Conservation (phyloP, 2,329 filamentous ascomycete genomes). For the Trichoderma koningii region DNA sequence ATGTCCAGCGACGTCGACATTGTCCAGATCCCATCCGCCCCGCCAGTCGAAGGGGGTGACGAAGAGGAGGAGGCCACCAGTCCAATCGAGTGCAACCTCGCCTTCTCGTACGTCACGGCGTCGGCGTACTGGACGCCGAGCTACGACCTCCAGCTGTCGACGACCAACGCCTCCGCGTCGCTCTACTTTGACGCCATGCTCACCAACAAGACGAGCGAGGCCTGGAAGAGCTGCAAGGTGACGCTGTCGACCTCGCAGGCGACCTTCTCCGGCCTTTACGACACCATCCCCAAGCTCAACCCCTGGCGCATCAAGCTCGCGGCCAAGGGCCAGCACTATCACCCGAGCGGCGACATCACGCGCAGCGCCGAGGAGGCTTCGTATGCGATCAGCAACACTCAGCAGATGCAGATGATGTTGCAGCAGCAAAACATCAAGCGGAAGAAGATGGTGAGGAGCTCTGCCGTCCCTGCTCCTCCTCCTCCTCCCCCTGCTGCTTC, state of each 20-base stretch:
- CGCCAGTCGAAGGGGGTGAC: slow-evolving; percentile 24
- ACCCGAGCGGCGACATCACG: slow-evolving; percentile 36
- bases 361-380: slow-evolving; percentile 44
- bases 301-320: slow-evolving; percentile 60
- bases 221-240: slow-evolving; percentile 62
- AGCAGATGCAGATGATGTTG: background rate
- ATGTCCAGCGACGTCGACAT: slow-evolving; percentile 56
- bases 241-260: slow-evolving; percentile 65
- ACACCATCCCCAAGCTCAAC: slow-evolving; percentile 55
- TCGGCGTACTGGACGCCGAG: slow-evolving; percentile 61
- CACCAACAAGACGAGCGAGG: slow-evolving; percentile 63
- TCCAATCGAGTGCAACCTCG: slow-evolving; percentile 46
- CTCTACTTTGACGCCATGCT: slow-evolving; percentile 65
- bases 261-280: slow-evolving; percentile 56
- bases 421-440: background rate
- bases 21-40: slow-evolving; percentile 33
- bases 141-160: slow-evolving; percentile 64
- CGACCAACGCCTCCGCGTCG: slow-evolving; percentile 52
- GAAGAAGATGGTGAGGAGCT: background rate
- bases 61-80: slow-evolving; percentile 23
- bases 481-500: background rate
- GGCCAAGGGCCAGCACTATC: slow-evolving; percentile 28
- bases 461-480: background rate
- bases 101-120: slow-evolving; percentile 61
- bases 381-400: background rate